Conservation (phyloP, 177 flowering plant genomes). For the Tripterygium wilfordii region DNA sequence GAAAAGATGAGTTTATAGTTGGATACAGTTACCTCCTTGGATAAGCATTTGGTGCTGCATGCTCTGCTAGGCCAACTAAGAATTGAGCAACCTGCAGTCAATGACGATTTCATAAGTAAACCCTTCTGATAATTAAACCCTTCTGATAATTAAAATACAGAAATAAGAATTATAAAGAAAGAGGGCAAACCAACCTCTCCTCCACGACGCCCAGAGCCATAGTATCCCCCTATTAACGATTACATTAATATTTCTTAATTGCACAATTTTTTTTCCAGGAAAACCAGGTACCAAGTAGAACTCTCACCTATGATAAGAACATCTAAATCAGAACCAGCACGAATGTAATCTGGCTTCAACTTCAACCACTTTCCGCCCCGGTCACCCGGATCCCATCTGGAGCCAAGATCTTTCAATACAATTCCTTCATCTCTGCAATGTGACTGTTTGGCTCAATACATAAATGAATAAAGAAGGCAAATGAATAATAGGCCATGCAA, state of each 20-base stretch:
- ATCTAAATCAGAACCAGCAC: conserved; percentile 86
- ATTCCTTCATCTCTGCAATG: conserved; percentile 82
- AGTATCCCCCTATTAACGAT: conserved; percentile 70
- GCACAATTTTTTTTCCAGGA: neutral
- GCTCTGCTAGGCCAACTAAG: conserved; percentile 91
- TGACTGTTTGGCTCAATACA: too few species aligned
- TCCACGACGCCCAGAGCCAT: conserved; percentile 96
- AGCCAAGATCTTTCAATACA: conserved; percentile 83
- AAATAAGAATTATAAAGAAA: conserved; percentile 2
- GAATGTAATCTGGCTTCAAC: conserved; percentile 90
- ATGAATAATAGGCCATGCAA: too few species aligned
- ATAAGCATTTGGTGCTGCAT: conserved; percentile 43
- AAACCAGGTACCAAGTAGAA: conserved; percentile 8
- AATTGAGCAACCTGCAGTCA: conserved; percentile 76
- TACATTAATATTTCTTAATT: neutral
- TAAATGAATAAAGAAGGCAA: too few species aligned
- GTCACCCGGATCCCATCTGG: conserved; percentile 98
- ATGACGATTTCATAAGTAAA: neutral
- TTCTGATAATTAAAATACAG: neutral
- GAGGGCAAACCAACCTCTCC: conserved; percentile 56
- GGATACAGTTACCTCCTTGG: conserved; percentile 73
- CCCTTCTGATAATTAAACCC: neutral
- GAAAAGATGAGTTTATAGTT: too few species aligned
- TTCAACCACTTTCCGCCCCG: conserved; percentile 97
- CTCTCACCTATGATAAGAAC: conserved; percentile 87